Evolutionary conservation across 306 rosid genomes (phyloP).

Genomic region (Fragaria vesca): DNA sequence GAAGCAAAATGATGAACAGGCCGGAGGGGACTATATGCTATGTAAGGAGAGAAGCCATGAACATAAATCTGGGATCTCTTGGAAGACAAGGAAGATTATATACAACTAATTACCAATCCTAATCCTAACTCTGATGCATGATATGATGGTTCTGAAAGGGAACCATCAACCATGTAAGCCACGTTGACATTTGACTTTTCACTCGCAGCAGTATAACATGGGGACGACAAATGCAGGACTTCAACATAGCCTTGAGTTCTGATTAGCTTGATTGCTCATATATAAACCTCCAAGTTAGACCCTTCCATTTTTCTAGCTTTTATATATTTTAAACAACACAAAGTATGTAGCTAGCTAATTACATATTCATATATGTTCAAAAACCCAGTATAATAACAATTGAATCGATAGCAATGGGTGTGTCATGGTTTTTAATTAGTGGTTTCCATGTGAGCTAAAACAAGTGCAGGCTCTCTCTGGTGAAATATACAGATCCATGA

Average conservation of each 20-base stretch:
- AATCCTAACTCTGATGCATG: background rate
- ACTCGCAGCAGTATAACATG: background rate
- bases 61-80: constrained; percentile 21
- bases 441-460: background rate
- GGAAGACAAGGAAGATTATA: background rate
- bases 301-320: background rate
- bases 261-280: background rate
- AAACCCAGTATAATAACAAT: background rate
- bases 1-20: constrained; percentile 11
- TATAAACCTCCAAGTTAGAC: background rate
- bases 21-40: constrained; percentile 1
- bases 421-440: background rate
- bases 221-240: background rate
- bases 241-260: no score
- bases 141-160: background rate
- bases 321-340: background rate
- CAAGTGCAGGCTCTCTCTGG: background rate
- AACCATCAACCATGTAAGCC: background rate
- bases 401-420: background rate
- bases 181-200: background rate
- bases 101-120: background rate
- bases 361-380: background rate
- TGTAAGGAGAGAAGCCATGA: constrained; percentile 13
- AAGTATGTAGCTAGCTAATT: background rate
- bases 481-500: background rate